Conservation (phyloP, 2,329 filamentous ascomycete species). For the Cephalotrichum gorgonifer region DNA sequence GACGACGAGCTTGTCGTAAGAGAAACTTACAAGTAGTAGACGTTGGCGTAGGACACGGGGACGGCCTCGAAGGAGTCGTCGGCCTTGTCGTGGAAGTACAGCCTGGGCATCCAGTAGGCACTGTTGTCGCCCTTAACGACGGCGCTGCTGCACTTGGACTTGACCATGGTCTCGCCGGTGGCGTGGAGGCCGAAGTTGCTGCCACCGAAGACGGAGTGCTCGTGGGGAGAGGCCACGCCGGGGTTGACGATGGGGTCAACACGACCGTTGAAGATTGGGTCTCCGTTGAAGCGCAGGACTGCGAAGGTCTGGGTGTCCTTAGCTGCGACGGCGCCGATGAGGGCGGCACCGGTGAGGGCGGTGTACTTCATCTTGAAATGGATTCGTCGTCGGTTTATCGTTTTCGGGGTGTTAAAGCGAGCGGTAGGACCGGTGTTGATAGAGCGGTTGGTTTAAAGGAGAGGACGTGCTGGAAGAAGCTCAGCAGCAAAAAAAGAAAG, state of each 20-base stretch:
- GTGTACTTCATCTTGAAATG: constrained; percentile 5
- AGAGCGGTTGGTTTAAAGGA: too few species aligned
- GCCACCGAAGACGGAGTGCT: constrained; percentile 62
- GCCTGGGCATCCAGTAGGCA: constrained; percentile 67
- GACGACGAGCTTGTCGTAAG: too few species aligned
- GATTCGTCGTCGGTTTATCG: neutral
- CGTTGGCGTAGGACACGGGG: constrained; percentile 60
- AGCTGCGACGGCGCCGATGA: constrained; percentile 27
- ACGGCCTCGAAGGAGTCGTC: constrained; percentile 57
- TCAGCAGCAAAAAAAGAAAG: too few species aligned
- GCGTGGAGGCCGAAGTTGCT: constrained; percentile 55
- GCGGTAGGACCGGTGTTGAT: too few species aligned
- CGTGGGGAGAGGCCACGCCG: constrained; percentile 47
- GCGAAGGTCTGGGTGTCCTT: constrained; percentile 47
- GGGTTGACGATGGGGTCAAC: constrained; percentile 60
- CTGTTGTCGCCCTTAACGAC: constrained; percentile 57
- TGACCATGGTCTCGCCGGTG: constrained; percentile 45
- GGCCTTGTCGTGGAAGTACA: constrained; percentile 57
- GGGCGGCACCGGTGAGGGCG: constrained; percentile 21
- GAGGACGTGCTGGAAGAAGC: too few species aligned
- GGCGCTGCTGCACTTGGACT: constrained; percentile 62
- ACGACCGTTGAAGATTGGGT: constrained; percentile 50
- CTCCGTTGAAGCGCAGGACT: constrained; percentile 61
- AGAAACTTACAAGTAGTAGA: constrained; percentile 54
- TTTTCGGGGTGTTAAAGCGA: too few species aligned